Percentiles rank a stretch among this genome's conserved stretches.
Conservation (phyloP, 2,329 filamentous ascomycete genomes). For the Hawksworthiomyces lignivorus region DNA sequence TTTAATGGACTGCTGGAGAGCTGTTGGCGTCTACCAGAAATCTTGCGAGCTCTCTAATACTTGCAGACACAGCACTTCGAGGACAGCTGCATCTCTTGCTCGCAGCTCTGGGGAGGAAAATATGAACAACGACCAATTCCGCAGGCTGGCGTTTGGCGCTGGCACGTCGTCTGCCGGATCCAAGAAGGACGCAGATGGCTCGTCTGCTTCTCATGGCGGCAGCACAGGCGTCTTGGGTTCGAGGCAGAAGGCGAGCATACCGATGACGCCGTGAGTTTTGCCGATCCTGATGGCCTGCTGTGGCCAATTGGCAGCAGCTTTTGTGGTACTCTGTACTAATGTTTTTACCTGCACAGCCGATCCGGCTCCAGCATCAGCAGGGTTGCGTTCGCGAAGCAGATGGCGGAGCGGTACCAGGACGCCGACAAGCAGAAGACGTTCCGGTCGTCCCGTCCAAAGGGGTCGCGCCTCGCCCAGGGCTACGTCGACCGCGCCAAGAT, state of each 20-base stretch:
- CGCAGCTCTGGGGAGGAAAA: too few species aligned
- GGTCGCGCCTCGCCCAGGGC: constrained; percentile 67
- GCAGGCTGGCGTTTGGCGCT: constrained; percentile 58
- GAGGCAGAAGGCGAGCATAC: constrained; percentile 70
- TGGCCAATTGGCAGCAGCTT: too few species aligned
- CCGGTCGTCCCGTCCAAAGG: constrained; percentile 73
- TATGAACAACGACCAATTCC: constrained; percentile 97
- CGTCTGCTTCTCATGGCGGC: constrained; percentile 28
- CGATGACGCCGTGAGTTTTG: constrained; percentile 78
- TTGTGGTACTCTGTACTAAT: not conserved
- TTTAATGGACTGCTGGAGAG: too few species aligned
- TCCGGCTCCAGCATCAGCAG: constrained; percentile 49
- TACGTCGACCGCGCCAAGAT: constrained; percentile 73
- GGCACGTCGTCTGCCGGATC: constrained; percentile 13
- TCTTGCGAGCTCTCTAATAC: too few species aligned
- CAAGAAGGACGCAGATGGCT: constrained; percentile 32
- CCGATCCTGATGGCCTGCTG: too few species aligned
- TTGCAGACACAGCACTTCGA: not conserved
- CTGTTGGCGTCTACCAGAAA: too few species aligned
- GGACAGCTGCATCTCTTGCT: too few species aligned
- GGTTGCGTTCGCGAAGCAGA: constrained; percentile 73
- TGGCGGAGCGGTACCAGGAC: constrained; percentile 62
- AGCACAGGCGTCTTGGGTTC: constrained; percentile 59
- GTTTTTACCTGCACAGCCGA: constrained; percentile 40
- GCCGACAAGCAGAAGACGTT: constrained; percentile 60